Conservation (phyloP, 2,329 filamentous ascomycete genomes). For the Leptoxyphium fumago region DNA sequence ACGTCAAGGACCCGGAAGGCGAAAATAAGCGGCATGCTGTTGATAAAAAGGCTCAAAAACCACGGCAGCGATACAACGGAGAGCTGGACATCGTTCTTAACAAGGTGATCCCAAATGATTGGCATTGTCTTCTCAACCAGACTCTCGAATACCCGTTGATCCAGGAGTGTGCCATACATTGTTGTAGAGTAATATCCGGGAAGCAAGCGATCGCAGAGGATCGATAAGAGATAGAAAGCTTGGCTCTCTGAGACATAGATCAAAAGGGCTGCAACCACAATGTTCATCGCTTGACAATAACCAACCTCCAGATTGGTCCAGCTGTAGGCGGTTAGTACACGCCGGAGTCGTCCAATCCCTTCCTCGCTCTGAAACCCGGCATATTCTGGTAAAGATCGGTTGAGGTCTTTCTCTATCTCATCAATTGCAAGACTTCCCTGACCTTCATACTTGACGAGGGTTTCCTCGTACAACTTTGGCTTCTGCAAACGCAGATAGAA, state of each 20-base stretch:
- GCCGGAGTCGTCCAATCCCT: conserved; percentile 74
- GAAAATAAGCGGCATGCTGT: conserved; percentile 97
- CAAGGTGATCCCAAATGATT: conserved; percentile 93
- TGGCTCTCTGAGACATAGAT: conserved; percentile 91
- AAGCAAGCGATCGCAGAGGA: conserved; percentile 80
- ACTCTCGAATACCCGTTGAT: conserved; percentile 94
- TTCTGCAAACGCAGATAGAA: conserved; percentile 77
- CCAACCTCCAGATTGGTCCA: conserved; percentile 93
- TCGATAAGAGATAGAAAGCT: conserved; percentile 84
- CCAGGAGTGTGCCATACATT: conserved; percentile 95
- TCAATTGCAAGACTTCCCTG: conserved; percentile 89
- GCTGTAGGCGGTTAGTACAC: conserved; percentile 91
- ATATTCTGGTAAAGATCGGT: conserved; percentile 91
- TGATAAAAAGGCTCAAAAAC: conserved; percentile 97
- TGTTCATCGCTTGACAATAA: conserved; percentile 99
- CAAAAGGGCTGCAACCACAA: conserved; percentile 89
- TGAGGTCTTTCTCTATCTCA: conserved; percentile 97
- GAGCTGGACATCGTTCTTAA: conserved; percentile 89
- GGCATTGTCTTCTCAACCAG: conserved; percentile 99
- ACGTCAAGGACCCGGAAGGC: conserved; percentile 93
- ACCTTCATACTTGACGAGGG: conserved; percentile 67
- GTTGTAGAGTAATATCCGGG: conserved; percentile 97
- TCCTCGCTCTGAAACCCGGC: conserved; percentile 94
- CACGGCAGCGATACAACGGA: conserved; percentile 94
- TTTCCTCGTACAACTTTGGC: conserved; percentile 71